phyloP scores from a whole-genome alignment of 345 rosid species.

The Citrus mangshanensis region DNA sequence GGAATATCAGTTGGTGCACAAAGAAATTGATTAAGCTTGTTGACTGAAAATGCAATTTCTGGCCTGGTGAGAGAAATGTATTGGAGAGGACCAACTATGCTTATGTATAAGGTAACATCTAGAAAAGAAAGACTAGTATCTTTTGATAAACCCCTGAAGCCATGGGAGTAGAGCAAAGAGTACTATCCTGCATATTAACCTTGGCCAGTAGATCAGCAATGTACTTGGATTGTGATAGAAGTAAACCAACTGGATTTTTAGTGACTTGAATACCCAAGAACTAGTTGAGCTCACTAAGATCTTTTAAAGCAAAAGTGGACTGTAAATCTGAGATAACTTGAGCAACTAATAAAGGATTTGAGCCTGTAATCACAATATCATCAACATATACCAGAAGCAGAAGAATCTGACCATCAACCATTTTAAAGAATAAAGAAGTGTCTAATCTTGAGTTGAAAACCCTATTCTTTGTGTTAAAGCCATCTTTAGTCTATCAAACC shows the following conservation, averaged over 20 bases:
- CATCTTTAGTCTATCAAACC: not conserved
- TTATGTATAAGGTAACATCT: too few species aligned
- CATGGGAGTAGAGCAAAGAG: not conserved
- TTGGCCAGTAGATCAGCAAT: not conserved
- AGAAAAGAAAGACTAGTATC: too few species aligned
- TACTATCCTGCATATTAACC: too few species aligned
- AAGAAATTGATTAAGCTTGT: too few species aligned
- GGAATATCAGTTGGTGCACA: too few species aligned
- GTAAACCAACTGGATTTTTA: not conserved
- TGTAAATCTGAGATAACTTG: not conserved
- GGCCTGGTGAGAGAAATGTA: not conserved
- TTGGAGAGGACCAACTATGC: too few species aligned
- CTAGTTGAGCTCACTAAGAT: not conserved
- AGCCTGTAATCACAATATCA: not conserved
- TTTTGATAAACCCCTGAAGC: not conserved
- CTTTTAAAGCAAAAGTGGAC: not conserved
- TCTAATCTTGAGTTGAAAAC: too few species aligned
- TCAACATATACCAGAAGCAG: not conserved
- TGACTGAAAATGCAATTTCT: too few species aligned
- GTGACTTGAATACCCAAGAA: not conserved
- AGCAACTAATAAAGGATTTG: rapidly evolving
- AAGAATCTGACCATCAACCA: not conserved
- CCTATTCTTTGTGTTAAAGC: too few species aligned
- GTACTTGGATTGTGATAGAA: not conserved
- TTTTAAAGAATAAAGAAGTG: too few species aligned